phyloP scores from a whole-genome alignment of 2,329 filamentous ascomycete species.

The Thelonectria blattea region DNA sequence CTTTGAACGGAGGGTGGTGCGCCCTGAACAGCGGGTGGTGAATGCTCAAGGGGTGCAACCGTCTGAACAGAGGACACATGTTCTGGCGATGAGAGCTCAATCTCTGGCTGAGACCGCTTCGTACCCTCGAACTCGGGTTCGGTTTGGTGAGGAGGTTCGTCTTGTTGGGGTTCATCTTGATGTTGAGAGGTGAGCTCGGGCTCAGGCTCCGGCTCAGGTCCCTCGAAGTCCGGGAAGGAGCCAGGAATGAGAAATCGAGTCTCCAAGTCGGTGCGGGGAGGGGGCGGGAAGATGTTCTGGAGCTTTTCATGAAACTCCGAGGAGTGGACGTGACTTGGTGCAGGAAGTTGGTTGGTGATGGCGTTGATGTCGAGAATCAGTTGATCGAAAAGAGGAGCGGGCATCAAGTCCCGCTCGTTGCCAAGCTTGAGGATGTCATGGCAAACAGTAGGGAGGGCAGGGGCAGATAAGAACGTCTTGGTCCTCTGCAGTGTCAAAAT shows the following conservation, averaged over 20 bases:
- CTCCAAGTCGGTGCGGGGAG: slow-evolving; percentile 26
- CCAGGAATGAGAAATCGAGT: slow-evolving; percentile 33
- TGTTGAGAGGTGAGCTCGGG: not conserved
- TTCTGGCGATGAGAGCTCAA: not conserved
- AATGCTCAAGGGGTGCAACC: too few species aligned
- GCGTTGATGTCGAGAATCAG: slow-evolving; percentile 42
- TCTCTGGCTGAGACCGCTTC: not conserved
- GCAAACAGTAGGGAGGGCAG: slow-evolving; percentile 36
- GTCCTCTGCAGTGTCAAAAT: slow-evolving; percentile 29
- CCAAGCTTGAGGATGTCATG: slow-evolving; percentile 30
- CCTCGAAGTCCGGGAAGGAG: slow-evolving; percentile 35
- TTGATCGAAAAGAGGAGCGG: slow-evolving; percentile 34
- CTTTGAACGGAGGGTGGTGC: too few species aligned
- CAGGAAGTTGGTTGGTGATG: slow-evolving; percentile 34
- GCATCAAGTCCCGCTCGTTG: slow-evolving; percentile 23
- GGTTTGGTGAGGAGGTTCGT: too few species aligned
- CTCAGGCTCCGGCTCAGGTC: slow-evolving; percentile 1
- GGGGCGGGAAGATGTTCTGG: slow-evolving; percentile 29
- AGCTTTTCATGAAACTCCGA: slow-evolving; percentile 34
- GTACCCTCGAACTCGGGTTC: not conserved
- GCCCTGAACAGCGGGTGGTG: too few species aligned
- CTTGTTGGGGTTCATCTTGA: not conserved
- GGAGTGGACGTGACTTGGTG: slow-evolving; percentile 40
- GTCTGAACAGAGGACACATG: slow-evolving; percentile 13
- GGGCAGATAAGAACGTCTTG: slow-evolving; percentile 37